Evolutionary conservation across 2,329 filamentous ascomycete species (phyloP), one percentile per base, ranked within the genome.

Genomic region (Thelonectria olida): DNA sequence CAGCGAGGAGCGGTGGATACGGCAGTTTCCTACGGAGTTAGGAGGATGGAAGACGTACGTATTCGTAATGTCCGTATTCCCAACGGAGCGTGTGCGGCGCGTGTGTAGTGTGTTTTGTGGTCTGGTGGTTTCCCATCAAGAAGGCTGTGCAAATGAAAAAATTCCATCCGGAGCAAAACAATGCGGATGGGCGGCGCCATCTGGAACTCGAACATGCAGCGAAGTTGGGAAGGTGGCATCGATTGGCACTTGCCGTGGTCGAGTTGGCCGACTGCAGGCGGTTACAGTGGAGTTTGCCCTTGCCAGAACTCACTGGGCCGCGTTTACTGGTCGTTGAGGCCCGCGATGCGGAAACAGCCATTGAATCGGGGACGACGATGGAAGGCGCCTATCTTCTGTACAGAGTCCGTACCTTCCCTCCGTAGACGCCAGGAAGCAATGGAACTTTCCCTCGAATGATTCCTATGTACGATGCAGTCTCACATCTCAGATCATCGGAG

Each of bases 61-160:
- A 39, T 39, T 39, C 36, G 36, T 39, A 39, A 39, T 17, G 36
- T 20, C 36, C 36, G 17, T 22, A 42, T 42, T n/a, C 17, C 2
- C 17, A 12, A 10, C 22, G 6, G 31, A 6, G 25, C 25, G 9
- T 34, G 31, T n/a, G n/a, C n/a, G n/a, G n/a, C n/a, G n/a, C n/a
- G n/a, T n/a, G n/a, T n/a, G n/a, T n/a, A n/a, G n/a, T n/a, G n/a
- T n/a, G n/a, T n/a, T n/a, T n/a, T n/a, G n/a, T 34, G 31, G 31
- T 34, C 31, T 34, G 31, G 31, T 34, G 31, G 31, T 34, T 34
- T 34, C 12, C 12, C 31, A 15, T 36, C 53, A 36, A 27, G 25
- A 58, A 34, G 47, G 45, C 44, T 44, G 54, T 53, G 28, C 15
- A 22, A 41, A n/a, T 31, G 31, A 39, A 20, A 39, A 23, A n/a